Conservation (phyloP, 108 stramenopile species). For the Seminavis robusta region DNA sequence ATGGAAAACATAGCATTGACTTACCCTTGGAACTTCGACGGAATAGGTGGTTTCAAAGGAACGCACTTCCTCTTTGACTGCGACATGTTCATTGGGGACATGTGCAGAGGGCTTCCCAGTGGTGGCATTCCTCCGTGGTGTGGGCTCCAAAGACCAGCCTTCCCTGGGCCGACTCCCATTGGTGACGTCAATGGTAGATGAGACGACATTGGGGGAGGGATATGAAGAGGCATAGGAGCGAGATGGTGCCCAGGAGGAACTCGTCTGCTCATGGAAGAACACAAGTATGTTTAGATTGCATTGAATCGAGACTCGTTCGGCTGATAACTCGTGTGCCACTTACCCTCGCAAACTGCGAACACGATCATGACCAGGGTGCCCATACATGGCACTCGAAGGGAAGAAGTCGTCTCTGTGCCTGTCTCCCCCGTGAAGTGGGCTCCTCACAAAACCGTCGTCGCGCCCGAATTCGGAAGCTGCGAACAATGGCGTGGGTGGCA, state of each 20-base stretch:
- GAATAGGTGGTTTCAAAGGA: conserved; percentile 71
- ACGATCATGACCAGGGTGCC: too few relatives aligned
- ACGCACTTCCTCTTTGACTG: conserved; percentile 80
- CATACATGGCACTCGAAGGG: too few relatives aligned
- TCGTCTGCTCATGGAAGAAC: too few relatives aligned
- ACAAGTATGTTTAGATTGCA: too few relatives aligned
- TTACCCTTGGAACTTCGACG: conserved; percentile 80
- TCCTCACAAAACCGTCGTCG: conserved; percentile 1
- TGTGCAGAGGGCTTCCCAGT: conserved; percentile 33
- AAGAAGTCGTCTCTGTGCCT: too few relatives aligned
- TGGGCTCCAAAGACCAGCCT: conserved; percentile 43
- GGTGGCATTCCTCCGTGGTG: conserved; percentile 36
- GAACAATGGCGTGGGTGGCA: conserved; percentile 44
- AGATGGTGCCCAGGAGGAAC: conserved; percentile 51
- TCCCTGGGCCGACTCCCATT: conserved; percentile 36
- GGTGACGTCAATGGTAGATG: conserved; percentile 80
- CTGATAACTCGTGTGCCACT: too few relatives aligned
- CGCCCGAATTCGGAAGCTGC: conserved; percentile 14
- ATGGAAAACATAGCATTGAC: not conserved
- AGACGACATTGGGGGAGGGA: conserved; percentile 60
- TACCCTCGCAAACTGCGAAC: conserved; percentile 83
- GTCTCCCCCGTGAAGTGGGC: conserved; percentile 36
- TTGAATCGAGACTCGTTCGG: too few relatives aligned
- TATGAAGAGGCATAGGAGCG: conserved; percentile 61
- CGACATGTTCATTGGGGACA: conserved; percentile 52